These are phyloP conservation scores for Hypericum androsaemum DNA, from an alignment of 345 rosid species.

Conservation along the genomic window DNA sequence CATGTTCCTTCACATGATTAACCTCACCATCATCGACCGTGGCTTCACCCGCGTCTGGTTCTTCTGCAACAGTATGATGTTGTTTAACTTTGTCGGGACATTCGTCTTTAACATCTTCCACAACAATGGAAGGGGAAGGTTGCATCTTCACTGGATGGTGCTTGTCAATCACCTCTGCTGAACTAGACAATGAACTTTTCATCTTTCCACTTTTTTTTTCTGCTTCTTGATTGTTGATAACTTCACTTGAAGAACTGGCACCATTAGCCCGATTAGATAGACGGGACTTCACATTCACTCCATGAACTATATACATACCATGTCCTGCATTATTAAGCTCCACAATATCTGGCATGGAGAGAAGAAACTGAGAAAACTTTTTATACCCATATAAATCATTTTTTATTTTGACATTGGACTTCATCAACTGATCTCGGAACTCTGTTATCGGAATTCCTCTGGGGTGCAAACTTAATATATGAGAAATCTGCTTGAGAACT, in stretches of 20 bases:
- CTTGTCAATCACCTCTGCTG: constrained; percentile 9
- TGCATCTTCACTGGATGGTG: constrained; percentile 13
- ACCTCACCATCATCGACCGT: constrained; percentile 12
- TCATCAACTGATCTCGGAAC: constrained; percentile 47
- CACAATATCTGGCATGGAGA: constrained; percentile 53
- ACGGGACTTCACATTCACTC: constrained; percentile 20
- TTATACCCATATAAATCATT: constrained; percentile 52
- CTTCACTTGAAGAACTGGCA: constrained; percentile 5
- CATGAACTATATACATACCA: constrained; percentile 32
- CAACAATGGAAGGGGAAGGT: constrained; percentile 12
- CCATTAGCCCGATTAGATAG: constrained; percentile 17
- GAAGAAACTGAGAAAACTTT: constrained; percentile 50
- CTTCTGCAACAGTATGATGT: constrained; percentile 10
- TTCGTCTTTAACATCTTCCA: constrained; percentile 18
- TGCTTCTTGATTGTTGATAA: constrained; percentile 11
- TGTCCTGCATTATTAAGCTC: constrained; percentile 27
- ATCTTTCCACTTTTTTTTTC: neutral
- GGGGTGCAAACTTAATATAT: constrained; percentile 39
- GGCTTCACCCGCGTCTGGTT: constrained; percentile 8
- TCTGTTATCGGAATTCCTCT: constrained; percentile 42
- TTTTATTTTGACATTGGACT: constrained; percentile 28
- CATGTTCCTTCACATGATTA: constrained; percentile 14
- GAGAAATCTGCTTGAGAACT: constrained; percentile 39
- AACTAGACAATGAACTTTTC: constrained; percentile 8
- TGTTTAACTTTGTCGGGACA: constrained; percentile 17